phyloP scores from a whole-genome alignment of 2,329 filamentous ascomycete genomes.

The Botryotinia narcissicola region DNA sequence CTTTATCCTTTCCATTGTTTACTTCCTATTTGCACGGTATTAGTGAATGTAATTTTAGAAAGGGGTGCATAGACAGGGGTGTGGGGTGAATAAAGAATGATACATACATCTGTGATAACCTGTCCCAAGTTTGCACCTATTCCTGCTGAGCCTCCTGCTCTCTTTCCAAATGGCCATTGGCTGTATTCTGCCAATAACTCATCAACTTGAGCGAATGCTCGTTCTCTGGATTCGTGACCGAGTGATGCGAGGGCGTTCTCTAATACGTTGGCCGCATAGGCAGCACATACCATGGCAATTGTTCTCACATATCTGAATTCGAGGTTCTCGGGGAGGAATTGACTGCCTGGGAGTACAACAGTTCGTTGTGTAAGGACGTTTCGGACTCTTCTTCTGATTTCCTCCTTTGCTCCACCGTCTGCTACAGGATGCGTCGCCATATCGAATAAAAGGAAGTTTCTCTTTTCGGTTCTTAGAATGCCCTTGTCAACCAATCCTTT shows the following conservation, averaged over 20 bases:
- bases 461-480: constrained; percentile 96
- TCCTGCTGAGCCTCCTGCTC: constrained; percentile 69
- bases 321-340: constrained; percentile 90
- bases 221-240: constrained; percentile 88
- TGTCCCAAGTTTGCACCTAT: constrained; percentile 92
- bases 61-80: neutral
- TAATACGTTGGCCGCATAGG: constrained; percentile 95
- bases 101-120: constrained; percentile 68
- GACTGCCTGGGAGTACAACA: constrained; percentile 79
- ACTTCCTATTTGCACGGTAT: constrained; percentile 57
- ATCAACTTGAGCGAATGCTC: constrained; percentile 95
- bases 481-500: constrained; percentile 99
- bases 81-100: constrained; percentile 26
- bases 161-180: constrained; percentile 92
- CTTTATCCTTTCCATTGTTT: constrained; percentile 83
- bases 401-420: constrained; percentile 94
- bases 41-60: constrained; percentile 15
- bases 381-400: constrained; percentile 88
- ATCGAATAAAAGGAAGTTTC: constrained; percentile 98
- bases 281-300: constrained; percentile 93
- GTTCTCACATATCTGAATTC: constrained; percentile 93
- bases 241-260: constrained; percentile 96
- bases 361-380: constrained; percentile 92
- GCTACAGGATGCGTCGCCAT: constrained; percentile 99
- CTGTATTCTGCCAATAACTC: constrained; percentile 94